phyloP scores from a whole-genome alignment of 1,284 basidiomycete species.

The Neonothopanus nambi region DNA sequence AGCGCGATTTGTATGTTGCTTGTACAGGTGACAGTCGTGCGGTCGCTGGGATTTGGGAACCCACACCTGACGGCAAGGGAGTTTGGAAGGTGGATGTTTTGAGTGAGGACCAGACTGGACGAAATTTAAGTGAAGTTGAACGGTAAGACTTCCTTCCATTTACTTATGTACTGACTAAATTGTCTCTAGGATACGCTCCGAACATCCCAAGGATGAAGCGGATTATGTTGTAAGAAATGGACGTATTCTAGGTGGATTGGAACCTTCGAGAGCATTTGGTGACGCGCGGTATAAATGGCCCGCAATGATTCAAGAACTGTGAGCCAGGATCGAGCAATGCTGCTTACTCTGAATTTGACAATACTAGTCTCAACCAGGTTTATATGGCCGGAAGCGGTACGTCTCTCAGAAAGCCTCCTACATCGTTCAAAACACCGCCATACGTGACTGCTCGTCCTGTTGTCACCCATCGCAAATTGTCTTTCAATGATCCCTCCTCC shows the following conservation, averaged over 20 bases:
- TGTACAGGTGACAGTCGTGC: slow-evolving; percentile 94
- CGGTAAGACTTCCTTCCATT: slow-evolving; percentile 44
- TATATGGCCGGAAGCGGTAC: slow-evolving; percentile 65
- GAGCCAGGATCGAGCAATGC: slow-evolving; percentile 29
- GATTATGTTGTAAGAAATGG: slow-evolving; percentile 84
- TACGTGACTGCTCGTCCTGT: slow-evolving; percentile 93
- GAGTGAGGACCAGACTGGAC: slow-evolving; percentile 93
- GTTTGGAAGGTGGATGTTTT: slow-evolving; percentile 90
- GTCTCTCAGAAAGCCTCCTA: slow-evolving; percentile 59
- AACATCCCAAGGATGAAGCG: slow-evolving; percentile 86
- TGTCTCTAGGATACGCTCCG: slow-evolving; percentile 73
- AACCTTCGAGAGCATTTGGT: slow-evolving; percentile 94
- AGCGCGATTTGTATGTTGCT: slow-evolving; percentile 84
- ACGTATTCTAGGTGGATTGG: slow-evolving; percentile 88
- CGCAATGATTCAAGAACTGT: slow-evolving; percentile 72
- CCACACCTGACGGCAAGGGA: slow-evolving; percentile 48
- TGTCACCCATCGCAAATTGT: slow-evolving; percentile 77
- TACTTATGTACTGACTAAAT: slow-evolving; percentile 15
- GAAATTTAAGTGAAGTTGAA: slow-evolving; percentile 80
- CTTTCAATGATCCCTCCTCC: slow-evolving; percentile 35
- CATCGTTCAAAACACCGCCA: slow-evolving; percentile 82
- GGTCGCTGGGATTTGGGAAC: slow-evolving; percentile 91
- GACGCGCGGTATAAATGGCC: slow-evolving; percentile 95
- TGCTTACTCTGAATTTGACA: slow-evolving; percentile 10
- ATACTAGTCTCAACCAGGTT: slow-evolving; percentile 60